Conservation (phyloP, 352 stramenopile species). For the Phytopythium chamaehyphon region DNA sequence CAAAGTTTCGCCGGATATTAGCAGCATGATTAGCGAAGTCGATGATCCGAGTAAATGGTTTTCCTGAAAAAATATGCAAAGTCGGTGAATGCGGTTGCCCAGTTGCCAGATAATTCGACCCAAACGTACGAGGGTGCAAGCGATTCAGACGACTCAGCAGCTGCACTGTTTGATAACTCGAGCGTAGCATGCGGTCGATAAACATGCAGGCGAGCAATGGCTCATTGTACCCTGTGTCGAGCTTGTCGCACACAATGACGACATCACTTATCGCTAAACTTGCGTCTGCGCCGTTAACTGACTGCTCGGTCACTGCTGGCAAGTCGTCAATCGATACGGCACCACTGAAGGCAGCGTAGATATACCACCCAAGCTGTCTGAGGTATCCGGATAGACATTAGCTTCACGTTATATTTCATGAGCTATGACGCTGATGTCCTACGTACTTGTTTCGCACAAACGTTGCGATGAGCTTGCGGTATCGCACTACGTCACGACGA, state of each 20-base stretch:
- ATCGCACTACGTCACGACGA: conserved; percentile 74
- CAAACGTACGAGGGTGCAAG: conserved; percentile 30
- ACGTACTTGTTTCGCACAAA: conserved; percentile 52
- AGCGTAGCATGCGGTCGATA: conserved; percentile 72
- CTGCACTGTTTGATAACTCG: conserved; percentile 68
- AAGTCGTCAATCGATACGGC: conserved; percentile 20
- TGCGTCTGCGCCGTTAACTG: conserved; percentile 47
- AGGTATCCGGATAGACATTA: no score
- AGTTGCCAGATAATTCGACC: background rate
- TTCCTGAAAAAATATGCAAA: conserved; percentile 14
- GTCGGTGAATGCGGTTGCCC: background rate
- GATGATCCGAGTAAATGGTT: conserved; percentile 42
- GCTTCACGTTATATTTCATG: no score
- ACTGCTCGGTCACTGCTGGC: conserved; percentile 49
- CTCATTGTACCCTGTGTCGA: conserved; percentile 85
- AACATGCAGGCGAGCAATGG: conserved; percentile 73
- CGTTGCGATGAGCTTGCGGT: conserved; percentile 54
- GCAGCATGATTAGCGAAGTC: conserved; percentile 76
- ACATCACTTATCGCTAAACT: conserved; percentile 59
- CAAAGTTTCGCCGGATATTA: conserved; percentile 52
- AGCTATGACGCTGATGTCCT: background rate
- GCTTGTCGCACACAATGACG: conserved; percentile 84
- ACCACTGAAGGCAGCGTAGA: conserved; percentile 72
- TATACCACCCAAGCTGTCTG: conserved; percentile 49
- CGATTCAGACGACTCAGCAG: conserved; percentile 81